These are phyloP conservation scores for Diaporthe nobilis DNA, from an alignment of 2,329 filamentous ascomycete species.

Conservation along the genomic window DNA sequence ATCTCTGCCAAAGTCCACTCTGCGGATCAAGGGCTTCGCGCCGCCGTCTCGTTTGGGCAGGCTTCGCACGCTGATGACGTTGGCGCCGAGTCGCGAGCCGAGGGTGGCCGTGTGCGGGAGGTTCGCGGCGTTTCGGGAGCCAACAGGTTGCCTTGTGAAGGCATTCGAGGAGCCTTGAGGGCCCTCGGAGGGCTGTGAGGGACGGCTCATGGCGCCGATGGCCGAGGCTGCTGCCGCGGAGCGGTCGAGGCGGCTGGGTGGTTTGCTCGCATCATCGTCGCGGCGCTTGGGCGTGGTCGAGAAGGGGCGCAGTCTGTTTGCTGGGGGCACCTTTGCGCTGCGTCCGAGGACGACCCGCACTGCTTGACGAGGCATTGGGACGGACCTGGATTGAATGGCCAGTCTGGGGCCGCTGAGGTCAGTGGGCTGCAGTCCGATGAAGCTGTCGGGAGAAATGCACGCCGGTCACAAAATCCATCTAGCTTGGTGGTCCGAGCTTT, in stretches of 20 bases:
- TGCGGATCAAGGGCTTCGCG: not conserved
- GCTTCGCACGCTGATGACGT: slow-evolving; percentile 40
- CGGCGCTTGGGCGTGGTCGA: slow-evolving; percentile 33
- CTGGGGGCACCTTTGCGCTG: slow-evolving; percentile 22
- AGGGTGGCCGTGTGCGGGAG: not conserved
- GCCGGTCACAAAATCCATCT: slow-evolving; percentile 30
- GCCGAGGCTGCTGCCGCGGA: slow-evolving; percentile 41
- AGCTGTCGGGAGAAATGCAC: slow-evolving; percentile 22
- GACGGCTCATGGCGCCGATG: slow-evolving; percentile 37
- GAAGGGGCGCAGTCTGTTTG: slow-evolving; percentile 34
- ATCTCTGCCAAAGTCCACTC: not conserved
- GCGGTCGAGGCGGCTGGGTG: slow-evolving; percentile 32
- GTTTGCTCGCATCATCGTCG: slow-evolving; percentile 35
- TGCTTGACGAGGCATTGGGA: slow-evolving; percentile 41
- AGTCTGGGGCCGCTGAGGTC: slow-evolving; percentile 8
- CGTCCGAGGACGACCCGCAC: slow-evolving; percentile 43
- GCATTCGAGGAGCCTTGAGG: not conserved
- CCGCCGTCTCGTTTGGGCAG: slow-evolving; percentile 33
- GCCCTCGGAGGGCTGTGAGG: slow-evolving; percentile 12
- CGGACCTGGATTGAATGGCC: not conserved
- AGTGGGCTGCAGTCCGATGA: not conserved
- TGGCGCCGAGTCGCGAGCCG: slow-evolving; percentile 14
- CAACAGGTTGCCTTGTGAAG: not conserved
- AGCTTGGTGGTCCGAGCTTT: slow-evolving; percentile 31
- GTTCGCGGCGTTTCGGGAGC: not conserved